A percentile compares a stretch with the other conserved stretches of the same genome.
Evolutionary conservation across 1,139 yeast genomes (phyloP).

Genomic region (Pichiaceae sp.): DNA sequence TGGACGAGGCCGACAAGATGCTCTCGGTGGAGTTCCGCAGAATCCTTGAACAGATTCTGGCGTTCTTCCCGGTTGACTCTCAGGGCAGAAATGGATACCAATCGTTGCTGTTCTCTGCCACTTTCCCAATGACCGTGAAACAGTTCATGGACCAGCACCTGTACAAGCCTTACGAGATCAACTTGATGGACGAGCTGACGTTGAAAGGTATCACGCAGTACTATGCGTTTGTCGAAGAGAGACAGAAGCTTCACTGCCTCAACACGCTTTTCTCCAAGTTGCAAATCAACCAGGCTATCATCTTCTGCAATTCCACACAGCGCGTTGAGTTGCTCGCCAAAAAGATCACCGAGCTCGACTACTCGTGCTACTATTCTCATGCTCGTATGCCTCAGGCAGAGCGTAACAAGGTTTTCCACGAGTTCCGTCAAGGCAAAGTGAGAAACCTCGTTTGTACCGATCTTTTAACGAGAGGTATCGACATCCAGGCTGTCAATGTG

Average conservation of each 20-base stretch:
- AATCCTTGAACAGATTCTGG: constrained; percentile 80
- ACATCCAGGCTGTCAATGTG: constrained; percentile 97
- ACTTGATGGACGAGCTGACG: constrained; percentile 95
- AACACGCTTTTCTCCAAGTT: constrained; percentile 90
- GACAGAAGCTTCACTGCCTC: constrained; percentile 89
- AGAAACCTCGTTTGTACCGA: constrained; percentile 96
- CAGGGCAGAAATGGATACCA: constrained; percentile 48
- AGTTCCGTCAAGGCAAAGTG: constrained; percentile 96
- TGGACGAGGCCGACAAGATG: constrained; percentile 99
- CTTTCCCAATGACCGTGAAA: constrained; percentile 92
- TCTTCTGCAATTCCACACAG: constrained; percentile 92
- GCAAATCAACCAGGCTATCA: constrained; percentile 92
- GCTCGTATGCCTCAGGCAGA: constrained; percentile 98
- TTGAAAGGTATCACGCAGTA: constrained; percentile 94
- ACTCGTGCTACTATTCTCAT: constrained; percentile 94
- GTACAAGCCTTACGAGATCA: constrained; percentile 89
- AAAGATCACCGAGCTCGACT: constrained; percentile 92
- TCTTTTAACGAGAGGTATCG: constrained; percentile 95
- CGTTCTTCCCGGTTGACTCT: constrained; percentile 55
- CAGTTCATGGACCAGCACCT: constrained; percentile 88
- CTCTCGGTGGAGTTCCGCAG: constrained; percentile 83
- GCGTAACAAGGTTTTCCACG: constrained; percentile 96
- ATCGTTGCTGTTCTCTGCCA: constrained; percentile 85
- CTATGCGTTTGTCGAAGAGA: constrained; percentile 96
- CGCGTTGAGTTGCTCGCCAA: constrained; percentile 94